Evolutionary conservation across 768 basidiomycete genomes (phyloP).

Genomic region (Russula lepida): DNA sequence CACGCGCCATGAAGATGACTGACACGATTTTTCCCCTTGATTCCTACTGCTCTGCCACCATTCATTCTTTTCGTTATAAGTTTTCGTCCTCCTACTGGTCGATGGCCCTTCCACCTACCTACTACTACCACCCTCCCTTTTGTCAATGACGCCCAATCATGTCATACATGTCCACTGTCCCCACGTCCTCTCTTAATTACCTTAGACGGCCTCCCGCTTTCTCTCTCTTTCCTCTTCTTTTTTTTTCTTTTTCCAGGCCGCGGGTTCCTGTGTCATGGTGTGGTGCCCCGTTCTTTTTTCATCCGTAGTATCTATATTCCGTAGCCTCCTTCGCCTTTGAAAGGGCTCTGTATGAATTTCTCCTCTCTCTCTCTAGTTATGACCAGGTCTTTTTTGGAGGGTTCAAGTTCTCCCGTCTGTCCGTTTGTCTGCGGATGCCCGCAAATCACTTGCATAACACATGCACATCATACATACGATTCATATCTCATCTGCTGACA

Average conservation of each 20-base stretch:
- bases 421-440: too few relatives aligned
- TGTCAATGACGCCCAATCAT: not conserved
- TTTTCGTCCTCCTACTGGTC: too few relatives aligned
- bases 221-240: not conserved
- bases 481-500: too few relatives aligned
- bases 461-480: too few relatives aligned
- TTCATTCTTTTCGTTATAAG: too few relatives aligned
- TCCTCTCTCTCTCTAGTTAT: not conserved
- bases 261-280: constrained; percentile 3
- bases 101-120: not conserved
- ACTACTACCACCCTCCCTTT: not conserved
- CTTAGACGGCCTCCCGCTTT: not conserved
- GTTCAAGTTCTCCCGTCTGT: too few relatives aligned
- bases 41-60: not conserved
- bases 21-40: not conserved
- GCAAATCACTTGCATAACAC: too few relatives aligned
- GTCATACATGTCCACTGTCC: not conserved
- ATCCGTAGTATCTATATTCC: constrained; percentile 6
- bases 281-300: not conserved
- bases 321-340: not conserved
- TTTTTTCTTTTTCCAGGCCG: not conserved
- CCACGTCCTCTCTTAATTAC: not conserved
- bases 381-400: constrained; percentile 16
- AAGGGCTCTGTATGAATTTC: constrained; percentile 9
- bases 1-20: not conserved